Evolutionary conservation across 2,329 filamentous ascomycete genomes (phyloP), one percentile per base, ranked within the genome.

Genomic region (Colletotrichum cuscutae): DNA sequence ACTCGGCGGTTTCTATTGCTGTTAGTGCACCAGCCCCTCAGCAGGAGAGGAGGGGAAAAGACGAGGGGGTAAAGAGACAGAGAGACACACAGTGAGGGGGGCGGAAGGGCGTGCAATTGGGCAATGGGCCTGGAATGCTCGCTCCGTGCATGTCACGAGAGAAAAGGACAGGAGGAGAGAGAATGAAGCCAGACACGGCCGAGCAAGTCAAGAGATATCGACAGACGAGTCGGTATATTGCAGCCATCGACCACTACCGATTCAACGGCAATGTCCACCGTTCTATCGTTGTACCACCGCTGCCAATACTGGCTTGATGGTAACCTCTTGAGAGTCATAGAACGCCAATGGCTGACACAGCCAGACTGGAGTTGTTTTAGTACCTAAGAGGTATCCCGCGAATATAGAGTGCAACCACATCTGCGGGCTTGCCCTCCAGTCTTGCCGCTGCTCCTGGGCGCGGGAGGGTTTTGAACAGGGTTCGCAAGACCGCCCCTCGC

Each of bases 11-110:
- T 72, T 53, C 69, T 56, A 49, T 57, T 63, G 54, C 24, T 72
- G 26, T 72, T 61, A 71, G 71, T 72, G 61, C 61, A 42, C 60
- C 67, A 71, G 61, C 71, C 71, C 71, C 71, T 73, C 61, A 61
- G 22, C 35, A 52, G 60, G 46, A 22, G 71, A 65, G 61, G 70
- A 56, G 70, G 52, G 37, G 32, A 32, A 42, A 58, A 64, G 57
- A 37, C 26, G 32, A 59, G 46, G 56, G 46, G 46, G 24, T 65
- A 7, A 30, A 30, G 24, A 30, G 62, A 28, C 15, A 37, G 49
- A 26, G 22, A 64, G 37, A 30, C 30, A 54, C 9, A 61, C 19
- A 49, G 49, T 49, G 64, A 63, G 65, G 11, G 69, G 42, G 49
- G 49, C 49, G 37, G 63, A 54, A 32, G 58, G 69, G 65, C 12